Conservation (phyloP, 140 eudicot genomes). For the Oenanthe javanica region DNA sequence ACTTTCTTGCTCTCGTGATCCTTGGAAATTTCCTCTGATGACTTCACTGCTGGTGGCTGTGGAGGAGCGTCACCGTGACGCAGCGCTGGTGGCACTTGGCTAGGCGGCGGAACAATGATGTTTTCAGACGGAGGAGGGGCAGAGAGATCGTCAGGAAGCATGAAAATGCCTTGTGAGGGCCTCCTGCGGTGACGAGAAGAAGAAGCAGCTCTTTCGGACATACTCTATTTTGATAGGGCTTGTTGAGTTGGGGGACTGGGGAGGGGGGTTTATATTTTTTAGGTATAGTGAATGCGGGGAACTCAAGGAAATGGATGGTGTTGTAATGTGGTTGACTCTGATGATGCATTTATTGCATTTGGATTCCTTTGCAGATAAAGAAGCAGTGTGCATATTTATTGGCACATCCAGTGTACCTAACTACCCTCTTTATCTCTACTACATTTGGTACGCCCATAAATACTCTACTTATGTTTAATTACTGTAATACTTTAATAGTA, state of each 20-base stretch:
- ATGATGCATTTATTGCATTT: conserved; percentile 11
- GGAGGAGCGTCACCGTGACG: conserved; percentile 22
- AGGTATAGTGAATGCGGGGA: conserved; percentile 26
- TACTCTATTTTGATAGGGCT: conserved; percentile 2
- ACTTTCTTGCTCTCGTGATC: conserved; percentile 10
- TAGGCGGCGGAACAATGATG: conserved; percentile 17
- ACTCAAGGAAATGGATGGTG: conserved; percentile 7
- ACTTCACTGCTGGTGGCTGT: conserved; percentile 40
- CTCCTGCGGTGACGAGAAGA: conserved; percentile 62
- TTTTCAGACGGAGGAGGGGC: conserved; percentile 36
- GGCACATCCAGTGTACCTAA: background rate
- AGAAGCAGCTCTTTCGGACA: conserved; percentile 45
- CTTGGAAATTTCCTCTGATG: conserved; percentile 18
- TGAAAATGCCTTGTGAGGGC: conserved; percentile 61
- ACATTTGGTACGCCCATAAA: no score
- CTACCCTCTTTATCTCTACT: background rate
- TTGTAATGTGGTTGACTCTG: conserved; percentile 7
- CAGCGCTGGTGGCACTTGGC: conserved; percentile 9
- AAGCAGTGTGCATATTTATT: background rate
- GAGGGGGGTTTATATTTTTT: background rate
- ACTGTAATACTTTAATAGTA: no score
- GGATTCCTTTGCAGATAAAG: conserved; percentile 9
- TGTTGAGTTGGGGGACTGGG: background rate
- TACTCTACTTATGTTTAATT: no score
- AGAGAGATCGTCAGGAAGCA: conserved; percentile 49